Evolutionary conservation across 169 alveolate species (phyloP), one percentile per base, ranked within the genome.

Genomic region (Eimeria necatrix): DNA sequence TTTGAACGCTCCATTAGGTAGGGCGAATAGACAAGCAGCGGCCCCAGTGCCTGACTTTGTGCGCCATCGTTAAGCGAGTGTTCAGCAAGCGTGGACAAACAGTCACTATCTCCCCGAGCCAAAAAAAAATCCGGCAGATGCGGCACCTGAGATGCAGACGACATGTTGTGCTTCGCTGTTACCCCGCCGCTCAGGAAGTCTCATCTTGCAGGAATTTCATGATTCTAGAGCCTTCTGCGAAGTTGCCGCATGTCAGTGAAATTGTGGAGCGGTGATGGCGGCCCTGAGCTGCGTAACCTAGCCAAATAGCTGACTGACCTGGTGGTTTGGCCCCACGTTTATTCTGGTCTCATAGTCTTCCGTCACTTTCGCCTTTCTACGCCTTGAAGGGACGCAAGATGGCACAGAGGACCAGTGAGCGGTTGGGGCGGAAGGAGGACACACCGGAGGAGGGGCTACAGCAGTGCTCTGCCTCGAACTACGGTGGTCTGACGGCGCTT

Each of bases 21-120:
- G 9, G 91, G 91, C 18, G 91, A 84, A 84, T 84, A 84, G 71
- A 84, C 91, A 59, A 84, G 91, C 64, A 84, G 49, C 9, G 91
- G 91, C 46, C 91, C 91, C 91, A 84, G 49, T 4, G 91, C 91
- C 91, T 84, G 91, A 59, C 91, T 84, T 76, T 84, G 91, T n/a
- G 91, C 91, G 12, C 91, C 91, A 22, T 84, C 91, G 49, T 49
- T 59, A 26, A 84, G 91, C 49, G 91, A 59, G 3, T 84, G 91
- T 41, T 84, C 91, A 6, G 91, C 91, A 56, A 84, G 56, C 16
- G 80, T 84, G 60, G 91, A 53, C 18, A 84, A 76, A 41, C 71
- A 84, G 78, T 84, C 91, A 20, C 91, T n/a, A 51, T 88, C 94
- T 18, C 74, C 70, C 22, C 94, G 85, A 9, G 94, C 84, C 87